phyloP scores from a whole-genome alignment of 805 yeast genomes.

The Cyberlindnera suaveolens region DNA sequence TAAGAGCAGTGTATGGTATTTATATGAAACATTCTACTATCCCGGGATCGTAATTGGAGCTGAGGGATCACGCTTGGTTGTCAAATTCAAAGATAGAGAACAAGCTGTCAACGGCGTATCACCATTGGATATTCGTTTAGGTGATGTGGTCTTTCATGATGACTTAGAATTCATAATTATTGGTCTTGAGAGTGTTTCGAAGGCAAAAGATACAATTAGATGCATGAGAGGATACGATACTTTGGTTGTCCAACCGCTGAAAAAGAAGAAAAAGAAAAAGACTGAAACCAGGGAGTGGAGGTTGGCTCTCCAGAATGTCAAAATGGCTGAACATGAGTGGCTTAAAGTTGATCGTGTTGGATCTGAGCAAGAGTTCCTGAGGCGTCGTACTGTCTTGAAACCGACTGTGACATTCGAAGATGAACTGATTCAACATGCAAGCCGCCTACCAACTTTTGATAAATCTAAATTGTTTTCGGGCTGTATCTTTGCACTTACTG shows the following conservation, averaged over 20 bases:
- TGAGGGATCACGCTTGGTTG: conserved; percentile 23
- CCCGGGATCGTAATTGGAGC: conserved; percentile 38
- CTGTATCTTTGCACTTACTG: conserved; percentile 36
- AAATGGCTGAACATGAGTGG: conserved; percentile 30
- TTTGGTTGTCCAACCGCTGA: conserved; percentile 31
- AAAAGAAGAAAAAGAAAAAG: conserved; percentile 8
- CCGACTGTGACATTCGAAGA: conserved; percentile 8
- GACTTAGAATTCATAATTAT: conserved; percentile 35
- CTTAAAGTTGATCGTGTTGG: conserved; percentile 27
- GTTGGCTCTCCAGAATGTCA: conserved; percentile 26
- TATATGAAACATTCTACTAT: conserved; percentile 40
- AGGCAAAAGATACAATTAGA: conserved; percentile 26
- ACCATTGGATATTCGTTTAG: conserved; percentile 49
- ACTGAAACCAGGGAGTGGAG: conserved; percentile 15
- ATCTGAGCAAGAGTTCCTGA: conserved; percentile 8
- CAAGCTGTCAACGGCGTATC: conserved; percentile 22
- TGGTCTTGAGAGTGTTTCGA: conserved; percentile 33
- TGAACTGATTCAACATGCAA: conserved; percentile 1
- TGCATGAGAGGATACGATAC: conserved; percentile 61
- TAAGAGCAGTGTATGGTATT: conserved; percentile 46
- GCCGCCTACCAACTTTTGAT: background rate
- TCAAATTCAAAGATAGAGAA: conserved; percentile 35
- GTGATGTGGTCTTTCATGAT: conserved; percentile 42
- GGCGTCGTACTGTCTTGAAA: conserved; percentile 8
- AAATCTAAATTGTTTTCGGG: conserved; percentile 10